Evolutionary conservation across 2,329 filamentous ascomycete genomes (phyloP), one percentile per base, ranked within the genome.

Genomic region (Fusarium sp.): DNA sequence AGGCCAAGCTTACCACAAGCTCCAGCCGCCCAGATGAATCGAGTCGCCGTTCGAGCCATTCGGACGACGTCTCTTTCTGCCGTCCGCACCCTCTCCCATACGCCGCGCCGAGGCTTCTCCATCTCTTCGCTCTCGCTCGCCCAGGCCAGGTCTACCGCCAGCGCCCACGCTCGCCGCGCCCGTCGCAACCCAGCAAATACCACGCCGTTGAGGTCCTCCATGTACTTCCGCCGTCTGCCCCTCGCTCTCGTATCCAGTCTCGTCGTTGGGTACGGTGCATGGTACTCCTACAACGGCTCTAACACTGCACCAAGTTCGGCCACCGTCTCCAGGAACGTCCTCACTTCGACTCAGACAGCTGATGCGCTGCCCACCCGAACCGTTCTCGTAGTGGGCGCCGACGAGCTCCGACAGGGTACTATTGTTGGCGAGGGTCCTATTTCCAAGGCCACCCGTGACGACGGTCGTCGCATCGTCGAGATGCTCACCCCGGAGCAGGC

Each of bases 401-500:
- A 97, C 81, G 92, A 97, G 82, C 90, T 99, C 59, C 96, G 95
- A 80, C 97, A 96, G 13, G 94, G 94, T 27, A 94, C 94, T 10
- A 92, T 98, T 72, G 91, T 95, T 20, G 94, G 94, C 68, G 94
- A 97, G 79, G 93, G 92, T 8, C 95, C 96, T 22, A 91, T 99
- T 69, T 94, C 93, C 54, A 99, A 99, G 85, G 90, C 94, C 78
- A 95, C 93, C 5, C 93, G 95, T 84, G 93, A 95, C 81, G 93
- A 93, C 81, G 95, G 95, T 33, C 91, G 93, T 74, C 94, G 93
- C 80, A 93, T 98, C 36, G 87, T 99, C 69, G 96, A 98, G 86
- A 99, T 99, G 96, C 87, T 99, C 83, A 97, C 94, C 13, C 94
- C 96, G 1, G 96, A 98, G 68, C 95, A 99, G 87, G 95, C 95